A percentile compares a stretch with the other conserved stretches of the same genome.
phyloP scores from a whole-genome alignment of 2,329 filamentous ascomycete genomes.

The Colletotrichum lindemuthianum region DNA sequence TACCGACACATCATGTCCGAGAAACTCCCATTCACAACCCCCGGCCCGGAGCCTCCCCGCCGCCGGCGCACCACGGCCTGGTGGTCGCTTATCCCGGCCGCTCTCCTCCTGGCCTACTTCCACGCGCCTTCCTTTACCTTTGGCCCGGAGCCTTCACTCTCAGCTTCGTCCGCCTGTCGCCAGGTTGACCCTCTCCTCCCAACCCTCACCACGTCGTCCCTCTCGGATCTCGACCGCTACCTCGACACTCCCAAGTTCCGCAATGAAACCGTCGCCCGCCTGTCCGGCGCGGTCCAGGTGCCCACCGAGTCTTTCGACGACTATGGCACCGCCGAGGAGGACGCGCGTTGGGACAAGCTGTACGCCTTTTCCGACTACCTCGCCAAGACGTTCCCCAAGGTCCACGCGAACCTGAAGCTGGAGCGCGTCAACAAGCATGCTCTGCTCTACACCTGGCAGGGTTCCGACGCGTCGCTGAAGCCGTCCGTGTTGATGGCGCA shows the following conservation, averaged over 20 bases:
- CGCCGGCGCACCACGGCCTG: constrained; percentile 24
- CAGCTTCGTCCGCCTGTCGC: constrained; percentile 40
- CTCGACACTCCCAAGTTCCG: constrained; percentile 45
- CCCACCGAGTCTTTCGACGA: constrained; percentile 67
- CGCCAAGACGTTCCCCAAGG: constrained; percentile 59
- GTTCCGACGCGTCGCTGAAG: constrained; percentile 58
- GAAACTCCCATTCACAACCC: constrained; percentile 26
- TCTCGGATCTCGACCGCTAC: constrained; percentile 46
- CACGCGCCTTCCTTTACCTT: constrained; percentile 19
- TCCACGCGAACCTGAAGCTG: constrained; percentile 57
- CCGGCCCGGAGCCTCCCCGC: constrained; percentile 13
- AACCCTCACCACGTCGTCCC: constrained; percentile 38
- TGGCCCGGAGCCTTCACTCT: neutral
- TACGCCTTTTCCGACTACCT: constrained; percentile 62
- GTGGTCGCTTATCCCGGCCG: constrained; percentile 33
- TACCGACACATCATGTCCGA: constrained; percentile 21
- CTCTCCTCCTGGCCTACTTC: constrained; percentile 28
- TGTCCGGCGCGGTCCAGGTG: constrained; percentile 61
- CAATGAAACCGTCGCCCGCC: constrained; percentile 44
- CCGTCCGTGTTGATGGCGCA: constrained; percentile 70
- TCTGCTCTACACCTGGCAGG: constrained; percentile 67
- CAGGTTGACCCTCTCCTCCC: constrained; percentile 49
- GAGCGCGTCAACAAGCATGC: constrained; percentile 69
- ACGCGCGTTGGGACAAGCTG: constrained; percentile 69
- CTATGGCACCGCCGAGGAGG: constrained; percentile 62